Percentiles rank a stretch among this genome's conserved stretches.
phyloP scores from a whole-genome alignment of 2,329 filamentous ascomycete species.

The Aspergillus pseudoterreus region DNA sequence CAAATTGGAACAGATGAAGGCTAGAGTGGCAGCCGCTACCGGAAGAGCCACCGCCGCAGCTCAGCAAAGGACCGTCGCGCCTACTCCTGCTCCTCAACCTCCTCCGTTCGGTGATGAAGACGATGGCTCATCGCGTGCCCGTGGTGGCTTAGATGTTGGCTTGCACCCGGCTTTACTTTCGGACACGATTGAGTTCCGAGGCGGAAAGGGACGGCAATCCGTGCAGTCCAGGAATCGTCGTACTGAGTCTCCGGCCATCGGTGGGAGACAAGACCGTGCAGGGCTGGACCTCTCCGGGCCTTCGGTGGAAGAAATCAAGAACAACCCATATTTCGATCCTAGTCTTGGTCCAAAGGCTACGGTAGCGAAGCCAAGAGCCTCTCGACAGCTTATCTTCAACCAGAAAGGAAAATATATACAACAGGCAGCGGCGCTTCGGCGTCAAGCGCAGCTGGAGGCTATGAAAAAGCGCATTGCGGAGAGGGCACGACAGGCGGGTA shows the following conservation, averaged over 20 bases:
- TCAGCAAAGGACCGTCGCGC: conserved; percentile 42
- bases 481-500: conserved; percentile 81
- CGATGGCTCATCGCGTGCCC: conserved; percentile 46
- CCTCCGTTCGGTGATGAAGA: conserved; percentile 50
- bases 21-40: conserved; percentile 73
- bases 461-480: conserved; percentile 93
- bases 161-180: conserved; percentile 70
- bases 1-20: conserved; percentile 75
- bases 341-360: conserved; percentile 59
- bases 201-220: conserved; percentile 38
- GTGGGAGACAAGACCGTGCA: conserved; percentile 42
- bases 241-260: conserved; percentile 39
- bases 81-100: conserved; percentile 26
- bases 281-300: conserved; percentile 57
- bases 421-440: conserved; percentile 82
- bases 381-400: conserved; percentile 82
- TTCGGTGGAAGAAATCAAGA: conserved; percentile 55
- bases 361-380: conserved; percentile 60
- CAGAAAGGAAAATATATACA: conserved; percentile 96
- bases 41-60: conserved; percentile 42
- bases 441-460: conserved; percentile 82
- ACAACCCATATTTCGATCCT: conserved; percentile 82
- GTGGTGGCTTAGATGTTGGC: conserved; percentile 70
- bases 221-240: conserved; percentile 53
- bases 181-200: conserved; percentile 45